phyloP scores from a whole-genome alignment of 140 eudicot genomes.

The Stevia rebaudiana region DNA sequence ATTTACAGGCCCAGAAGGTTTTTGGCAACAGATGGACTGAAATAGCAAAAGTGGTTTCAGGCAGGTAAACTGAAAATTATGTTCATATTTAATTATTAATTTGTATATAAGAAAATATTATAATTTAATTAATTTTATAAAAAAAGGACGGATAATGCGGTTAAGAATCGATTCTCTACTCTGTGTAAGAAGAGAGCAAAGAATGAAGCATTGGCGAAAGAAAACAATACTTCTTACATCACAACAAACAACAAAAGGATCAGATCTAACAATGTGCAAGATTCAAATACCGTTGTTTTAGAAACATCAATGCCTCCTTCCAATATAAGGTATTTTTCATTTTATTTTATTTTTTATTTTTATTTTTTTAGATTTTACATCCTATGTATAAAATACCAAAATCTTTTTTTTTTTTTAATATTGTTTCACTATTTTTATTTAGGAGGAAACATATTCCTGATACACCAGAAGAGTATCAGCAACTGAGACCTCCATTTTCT shows the following conservation, averaged over 20 bases:
- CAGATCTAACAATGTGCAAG: slow-evolving; percentile 41
- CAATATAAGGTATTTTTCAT: slow-evolving; percentile 56
- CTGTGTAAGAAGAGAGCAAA: slow-evolving; percentile 95
- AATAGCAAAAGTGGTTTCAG: slow-evolving; percentile 98
- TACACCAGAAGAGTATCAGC: slow-evolving; percentile 39
- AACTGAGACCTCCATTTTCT: slow-evolving; percentile 59
- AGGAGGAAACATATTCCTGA: slow-evolving; percentile 56
- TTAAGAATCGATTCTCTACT: slow-evolving; percentile 92
- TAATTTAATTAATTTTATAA: not conserved
- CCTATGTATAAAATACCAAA: not conserved
- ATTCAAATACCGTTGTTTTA: slow-evolving; percentile 30
- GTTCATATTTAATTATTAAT: not conserved
- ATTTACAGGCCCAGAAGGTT: slow-evolving; percentile 83
- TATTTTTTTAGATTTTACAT: not conserved
- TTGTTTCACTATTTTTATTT: slow-evolving; percentile 19
- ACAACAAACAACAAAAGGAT: slow-evolving; percentile 73
- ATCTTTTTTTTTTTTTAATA: not conserved
- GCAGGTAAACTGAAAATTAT: slow-evolving; percentile 57
- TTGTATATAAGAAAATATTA: not conserved
- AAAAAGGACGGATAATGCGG: slow-evolving; percentile 94
- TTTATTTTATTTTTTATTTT: slow-evolving; percentile 1
- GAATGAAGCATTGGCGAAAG: slow-evolving; percentile 82
- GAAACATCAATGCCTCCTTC: slow-evolving; percentile 51
- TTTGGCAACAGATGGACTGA: slow-evolving; percentile 99
- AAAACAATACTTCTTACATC: slow-evolving; percentile 52